These are phyloP conservation scores for Dactylonectria macrodidyma DNA, from an alignment of 2,329 filamentous ascomycete genomes.

Conservation along the genomic window DNA sequence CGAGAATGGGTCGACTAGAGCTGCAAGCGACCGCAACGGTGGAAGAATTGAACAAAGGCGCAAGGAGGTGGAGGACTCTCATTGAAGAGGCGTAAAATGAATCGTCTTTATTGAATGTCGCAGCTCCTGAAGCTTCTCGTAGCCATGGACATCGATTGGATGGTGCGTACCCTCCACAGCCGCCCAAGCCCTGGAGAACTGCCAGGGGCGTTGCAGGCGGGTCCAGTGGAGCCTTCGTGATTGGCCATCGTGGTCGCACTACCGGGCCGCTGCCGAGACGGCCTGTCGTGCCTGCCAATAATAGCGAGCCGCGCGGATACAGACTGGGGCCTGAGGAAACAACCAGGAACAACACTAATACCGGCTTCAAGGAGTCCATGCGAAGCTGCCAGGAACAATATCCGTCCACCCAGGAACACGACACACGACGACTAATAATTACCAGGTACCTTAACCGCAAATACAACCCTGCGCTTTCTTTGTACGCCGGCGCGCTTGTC, in stretches of 20 bases:
- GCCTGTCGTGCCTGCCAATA: constrained; percentile 35
- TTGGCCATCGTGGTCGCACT: constrained; percentile 34
- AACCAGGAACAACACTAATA: not conserved
- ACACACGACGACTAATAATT: too few relatives aligned
- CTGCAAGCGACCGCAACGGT: not conserved
- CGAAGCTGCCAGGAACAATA: too few relatives aligned
- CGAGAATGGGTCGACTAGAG: constrained; percentile 28
- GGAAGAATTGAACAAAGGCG: not conserved
- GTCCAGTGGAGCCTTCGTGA: constrained; percentile 39
- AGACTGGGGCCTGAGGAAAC: constrained; percentile 37
- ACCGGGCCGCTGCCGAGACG: constrained; percentile 38
- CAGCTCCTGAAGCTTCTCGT: too few relatives aligned
- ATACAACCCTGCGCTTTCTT: not conserved
- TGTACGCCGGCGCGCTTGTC: constrained; percentile 8
- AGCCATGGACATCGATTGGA: constrained; percentile 24
- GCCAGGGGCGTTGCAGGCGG: constrained; percentile 35
- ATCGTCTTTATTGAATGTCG: not conserved
- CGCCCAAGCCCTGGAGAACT: constrained; percentile 17
- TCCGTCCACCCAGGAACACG: too few relatives aligned
- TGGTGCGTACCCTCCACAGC: constrained; percentile 13
- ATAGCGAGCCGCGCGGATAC: constrained; percentile 39
- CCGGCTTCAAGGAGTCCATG: too few relatives aligned
- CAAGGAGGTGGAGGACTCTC: not conserved
- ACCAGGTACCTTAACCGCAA: too few relatives aligned
- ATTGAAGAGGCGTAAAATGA: not conserved